Percentiles rank a stretch among this genome's conserved stretches.
These are phyloP conservation scores for Tricholoma matsutake DNA, from an alignment of 768 basidiomycete species.

Conservation along the genomic window DNA sequence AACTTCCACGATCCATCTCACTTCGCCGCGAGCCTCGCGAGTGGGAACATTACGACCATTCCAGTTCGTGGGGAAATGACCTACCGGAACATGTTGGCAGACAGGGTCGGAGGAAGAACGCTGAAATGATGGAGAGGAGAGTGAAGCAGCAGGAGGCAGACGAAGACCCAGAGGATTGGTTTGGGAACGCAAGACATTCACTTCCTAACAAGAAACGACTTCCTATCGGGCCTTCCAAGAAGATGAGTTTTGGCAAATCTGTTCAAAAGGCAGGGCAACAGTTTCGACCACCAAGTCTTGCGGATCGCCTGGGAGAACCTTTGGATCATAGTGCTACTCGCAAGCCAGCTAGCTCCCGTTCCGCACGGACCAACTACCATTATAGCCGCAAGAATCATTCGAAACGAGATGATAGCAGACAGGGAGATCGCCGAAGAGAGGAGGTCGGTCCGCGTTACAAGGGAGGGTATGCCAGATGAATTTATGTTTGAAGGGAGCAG, in stretches of 20 bases:
- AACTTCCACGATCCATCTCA: constrained; percentile 23
- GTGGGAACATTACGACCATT: constrained; percentile 39
- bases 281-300: constrained; percentile 25
- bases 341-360: constrained; percentile 1
- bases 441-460: constrained; percentile 46
- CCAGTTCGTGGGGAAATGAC: constrained; percentile 43
- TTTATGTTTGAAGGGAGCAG: not conserved
- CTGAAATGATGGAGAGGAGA: constrained; percentile 50
- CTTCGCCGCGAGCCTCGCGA: constrained; percentile 37
- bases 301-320: constrained; percentile 25
- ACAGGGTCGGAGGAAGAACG: constrained; percentile 59
- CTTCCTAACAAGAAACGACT: constrained; percentile 5
- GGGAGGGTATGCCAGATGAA: constrained; percentile 43
- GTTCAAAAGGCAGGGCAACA: constrained; percentile 27
- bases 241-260: constrained; percentile 33
- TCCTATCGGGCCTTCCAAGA: constrained; percentile 23
- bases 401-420: constrained; percentile 18
- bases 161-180: constrained; percentile 68
- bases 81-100: constrained; percentile 63
- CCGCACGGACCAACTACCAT: constrained; percentile 7
- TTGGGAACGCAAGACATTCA: constrained; percentile 32
- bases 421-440: constrained; percentile 10
- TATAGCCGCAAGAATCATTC: not conserved
- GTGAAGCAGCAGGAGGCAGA: constrained; percentile 40
- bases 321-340: constrained; percentile 9